Evolutionary conservation across 2,329 filamentous ascomycete genomes (phyloP).

Genomic region (Trichoderma sp.): DNA sequence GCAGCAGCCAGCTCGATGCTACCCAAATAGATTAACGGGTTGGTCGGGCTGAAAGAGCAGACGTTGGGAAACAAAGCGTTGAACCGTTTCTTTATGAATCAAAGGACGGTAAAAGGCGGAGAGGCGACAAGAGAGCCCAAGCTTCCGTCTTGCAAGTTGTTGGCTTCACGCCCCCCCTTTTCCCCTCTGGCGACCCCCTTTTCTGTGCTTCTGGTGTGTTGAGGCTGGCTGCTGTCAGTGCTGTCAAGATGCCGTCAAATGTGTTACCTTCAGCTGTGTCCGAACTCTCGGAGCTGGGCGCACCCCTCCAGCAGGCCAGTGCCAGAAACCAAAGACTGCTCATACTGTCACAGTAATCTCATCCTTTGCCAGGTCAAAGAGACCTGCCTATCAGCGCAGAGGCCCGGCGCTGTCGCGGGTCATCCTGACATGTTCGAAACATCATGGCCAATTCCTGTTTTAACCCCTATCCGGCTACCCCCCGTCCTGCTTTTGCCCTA

Average conservation of each 20-base stretch:
- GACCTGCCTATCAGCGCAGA: background rate
- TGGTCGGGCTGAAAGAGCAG: slow-evolving; percentile 6
- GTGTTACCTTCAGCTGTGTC: background rate
- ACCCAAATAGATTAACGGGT: background rate
- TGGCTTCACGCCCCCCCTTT: background rate
- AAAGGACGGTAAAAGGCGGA: background rate
- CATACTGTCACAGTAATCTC: background rate
- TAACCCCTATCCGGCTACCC: slow-evolving; percentile 25
- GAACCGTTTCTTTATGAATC: background rate
- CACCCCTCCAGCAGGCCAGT: background rate
- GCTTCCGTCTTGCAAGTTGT: background rate
- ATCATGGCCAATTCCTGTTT: slow-evolving; percentile 16
- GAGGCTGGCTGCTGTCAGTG: background rate
- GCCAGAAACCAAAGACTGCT: background rate
- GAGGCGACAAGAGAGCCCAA: slow-evolving; percentile 6
- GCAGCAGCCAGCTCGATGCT: background rate
- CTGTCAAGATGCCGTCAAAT: slow-evolving; percentile 2
- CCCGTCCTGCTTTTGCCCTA: background rate
- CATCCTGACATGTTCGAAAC: slow-evolving; percentile 24
- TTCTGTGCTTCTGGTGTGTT: background rate
- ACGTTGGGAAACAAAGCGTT: background rate
- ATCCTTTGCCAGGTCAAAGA: background rate
- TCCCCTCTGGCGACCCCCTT: background rate
- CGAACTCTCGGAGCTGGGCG: background rate
- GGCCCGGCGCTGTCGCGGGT: slow-evolving; percentile 12